These are phyloP conservation scores for Podaxis sp. DNA, from an alignment of 768 basidiomycete species.

Conservation along the genomic window DNA sequence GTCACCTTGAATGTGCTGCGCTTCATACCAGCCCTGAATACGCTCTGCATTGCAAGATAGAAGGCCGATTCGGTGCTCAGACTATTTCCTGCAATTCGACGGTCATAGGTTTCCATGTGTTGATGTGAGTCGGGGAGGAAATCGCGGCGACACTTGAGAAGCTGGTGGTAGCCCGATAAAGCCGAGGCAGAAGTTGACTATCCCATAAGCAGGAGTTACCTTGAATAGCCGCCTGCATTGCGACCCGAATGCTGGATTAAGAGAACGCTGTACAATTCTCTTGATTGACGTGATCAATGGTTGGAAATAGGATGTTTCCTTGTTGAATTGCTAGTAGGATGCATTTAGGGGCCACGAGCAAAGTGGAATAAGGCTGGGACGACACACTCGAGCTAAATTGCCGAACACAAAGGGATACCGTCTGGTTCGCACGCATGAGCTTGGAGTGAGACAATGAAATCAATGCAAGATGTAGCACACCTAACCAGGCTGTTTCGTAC, in stretches of 20 bases:
- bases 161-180: conserved; percentile 1
- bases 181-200: neutral
- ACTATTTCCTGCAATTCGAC: neutral
- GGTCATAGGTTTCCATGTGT: neutral
- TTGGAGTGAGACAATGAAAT: neutral
- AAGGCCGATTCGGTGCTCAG: conserved; percentile 31
- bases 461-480: conserved; percentile 33
- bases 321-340: conserved; percentile 51
- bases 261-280: conserved; percentile 53
- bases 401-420: conserved; percentile 82
- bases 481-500: conserved; percentile 58
- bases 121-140: neutral
- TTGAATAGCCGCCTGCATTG: conserved; percentile 45
- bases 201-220: conserved; percentile 31
- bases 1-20: conserved; percentile 48
- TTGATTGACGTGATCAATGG: conserved; percentile 51
- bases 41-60: conserved; percentile 40
- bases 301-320: conserved; percentile 48
- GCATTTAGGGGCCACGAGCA: neutral
- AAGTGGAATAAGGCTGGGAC: conserved; percentile 18
- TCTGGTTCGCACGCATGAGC: conserved; percentile 32
- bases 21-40: conserved; percentile 42
- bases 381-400: conserved; percentile 53
- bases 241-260: conserved; percentile 43
- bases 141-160: conserved; percentile 20